These are phyloP conservation scores for Chiua virens DNA, from an alignment of 768 basidiomycete genomes.

Conservation along the genomic window DNA sequence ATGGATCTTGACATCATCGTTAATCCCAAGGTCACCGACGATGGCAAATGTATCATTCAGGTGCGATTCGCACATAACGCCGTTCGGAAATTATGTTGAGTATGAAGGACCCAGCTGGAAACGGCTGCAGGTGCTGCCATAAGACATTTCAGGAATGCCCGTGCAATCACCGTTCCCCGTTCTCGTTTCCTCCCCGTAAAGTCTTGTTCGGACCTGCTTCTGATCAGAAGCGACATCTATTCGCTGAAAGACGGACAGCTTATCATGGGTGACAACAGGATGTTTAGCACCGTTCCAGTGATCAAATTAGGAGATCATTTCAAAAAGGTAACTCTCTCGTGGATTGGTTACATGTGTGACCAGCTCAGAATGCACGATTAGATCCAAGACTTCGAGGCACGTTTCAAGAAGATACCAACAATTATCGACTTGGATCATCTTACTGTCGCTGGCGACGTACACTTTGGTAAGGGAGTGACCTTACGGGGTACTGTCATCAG, in stretches of 20 bases:
- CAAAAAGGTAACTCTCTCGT: slow-evolving; percentile 67
- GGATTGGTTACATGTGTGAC: not conserved
- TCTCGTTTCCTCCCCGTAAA: slow-evolving; percentile 91
- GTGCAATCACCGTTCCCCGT: slow-evolving; percentile 94
- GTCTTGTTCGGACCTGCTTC: slow-evolving; percentile 82
- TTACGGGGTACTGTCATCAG: slow-evolving; percentile 89
- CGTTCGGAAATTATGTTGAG: slow-evolving; percentile 6
- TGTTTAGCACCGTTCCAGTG: slow-evolving; percentile 89
- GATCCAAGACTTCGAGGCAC: slow-evolving; percentile 89
- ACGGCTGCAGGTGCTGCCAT: slow-evolving; percentile 92
- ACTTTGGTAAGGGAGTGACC: slow-evolving; percentile 85
- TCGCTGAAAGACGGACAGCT: slow-evolving; percentile 86
- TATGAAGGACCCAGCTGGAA: slow-evolving; percentile 53
- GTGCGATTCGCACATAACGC: slow-evolving; percentile 27
- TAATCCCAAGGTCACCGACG: slow-evolving; percentile 86
- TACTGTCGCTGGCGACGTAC: slow-evolving; percentile 89
- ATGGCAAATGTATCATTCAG: slow-evolving; percentile 84
- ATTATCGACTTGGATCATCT: slow-evolving; percentile 92
- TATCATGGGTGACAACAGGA: slow-evolving; percentile 76
- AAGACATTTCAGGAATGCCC: slow-evolving; percentile 90
- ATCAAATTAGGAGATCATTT: slow-evolving; percentile 97
- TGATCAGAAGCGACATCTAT: slow-evolving; percentile 94
- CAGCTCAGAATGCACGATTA: slow-evolving; percentile 19
- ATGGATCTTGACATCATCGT: slow-evolving; percentile 96
- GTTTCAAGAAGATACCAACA: slow-evolving; percentile 92